Evolutionary conservation across 768 basidiomycete species (phyloP).

Genomic region (Calvatia gigantea): DNA sequence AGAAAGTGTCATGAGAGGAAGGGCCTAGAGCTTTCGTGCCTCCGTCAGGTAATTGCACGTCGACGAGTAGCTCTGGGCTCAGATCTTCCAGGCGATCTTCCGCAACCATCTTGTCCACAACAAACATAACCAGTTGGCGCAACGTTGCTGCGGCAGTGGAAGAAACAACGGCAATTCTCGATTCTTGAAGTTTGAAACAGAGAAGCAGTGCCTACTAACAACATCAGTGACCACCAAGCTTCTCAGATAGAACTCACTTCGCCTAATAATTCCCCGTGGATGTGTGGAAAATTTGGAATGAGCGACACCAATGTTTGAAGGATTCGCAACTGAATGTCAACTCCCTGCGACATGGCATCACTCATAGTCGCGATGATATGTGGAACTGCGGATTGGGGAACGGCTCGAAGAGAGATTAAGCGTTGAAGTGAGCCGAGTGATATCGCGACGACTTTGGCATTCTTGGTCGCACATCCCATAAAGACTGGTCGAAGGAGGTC

Average conservation of each 20-base stretch:
- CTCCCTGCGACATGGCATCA: conserved; percentile 88
- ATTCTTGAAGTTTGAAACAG: conserved; percentile 95
- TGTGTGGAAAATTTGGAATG: conserved; percentile 80
- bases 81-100: conserved; percentile 56
- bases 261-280: conserved; percentile 77
- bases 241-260: conserved; percentile 53
- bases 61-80: conserved; percentile 28
- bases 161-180: conserved; percentile 92
- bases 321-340: conserved; percentile 94
- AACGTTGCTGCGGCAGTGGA: conserved; percentile 96
- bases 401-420: conserved; percentile 82
- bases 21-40: conserved; percentile 60
- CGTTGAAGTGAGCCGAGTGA: conserved; percentile 89
- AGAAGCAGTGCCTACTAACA: conserved; percentile 72
- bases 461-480: conserved; percentile 91
- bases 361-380: conserved; percentile 81
- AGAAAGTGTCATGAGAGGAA: conserved; percentile 80
- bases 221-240: not conserved
- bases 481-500: conserved; percentile 85
- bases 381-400: conserved; percentile 76
- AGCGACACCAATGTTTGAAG: conserved; percentile 90
- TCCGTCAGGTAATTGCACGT: conserved; percentile 66
- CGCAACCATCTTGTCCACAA: conserved; percentile 89
- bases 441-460: conserved; percentile 91
- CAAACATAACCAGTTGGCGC: conserved; percentile 95